These are phyloP conservation scores for Nyctanthes arbortristis DNA, from an alignment of 257 asterid genomes.

Conservation along the genomic window DNA sequence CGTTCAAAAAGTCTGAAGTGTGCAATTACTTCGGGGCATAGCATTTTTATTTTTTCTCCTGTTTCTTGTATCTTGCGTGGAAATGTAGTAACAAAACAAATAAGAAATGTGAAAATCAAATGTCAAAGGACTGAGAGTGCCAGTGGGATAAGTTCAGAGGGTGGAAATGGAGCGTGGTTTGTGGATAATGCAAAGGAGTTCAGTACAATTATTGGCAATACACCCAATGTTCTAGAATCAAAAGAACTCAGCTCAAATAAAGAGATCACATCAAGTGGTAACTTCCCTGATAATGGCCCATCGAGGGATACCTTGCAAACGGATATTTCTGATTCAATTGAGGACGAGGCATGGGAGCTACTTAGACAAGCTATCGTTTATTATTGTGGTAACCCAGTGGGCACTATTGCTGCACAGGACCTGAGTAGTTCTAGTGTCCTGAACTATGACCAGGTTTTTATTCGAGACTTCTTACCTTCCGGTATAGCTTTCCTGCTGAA, in stretches of 20 bases:
- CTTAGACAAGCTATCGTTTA: conserved; percentile 56
- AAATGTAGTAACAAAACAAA: conserved; percentile 24
- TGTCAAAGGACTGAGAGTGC: conserved; percentile 55
- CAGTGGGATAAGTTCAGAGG: conserved; percentile 44
- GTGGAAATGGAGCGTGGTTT: conserved; percentile 41
- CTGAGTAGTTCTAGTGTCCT: conserved; percentile 52
- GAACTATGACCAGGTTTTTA: conserved; percentile 74
- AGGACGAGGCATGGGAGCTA: conserved; percentile 72
- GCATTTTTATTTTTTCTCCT: conserved; percentile 20
- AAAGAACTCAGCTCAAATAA: conserved; percentile 30
- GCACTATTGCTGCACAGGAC: conserved; percentile 77
- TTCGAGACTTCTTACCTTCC: conserved; percentile 77
- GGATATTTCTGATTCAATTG: conserved; percentile 39
- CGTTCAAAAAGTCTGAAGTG: conserved; percentile 25
- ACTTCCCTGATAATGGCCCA: conserved; percentile 33
- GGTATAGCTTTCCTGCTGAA: conserved; percentile 73
- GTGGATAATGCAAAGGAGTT: conserved; percentile 38
- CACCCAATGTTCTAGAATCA: conserved; percentile 26
- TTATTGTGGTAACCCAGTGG: conserved; percentile 68
- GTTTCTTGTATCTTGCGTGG: conserved; percentile 16
- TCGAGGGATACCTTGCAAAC: conserved; percentile 26
- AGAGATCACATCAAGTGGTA: conserved; percentile 39
- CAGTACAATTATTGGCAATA: conserved; percentile 26
- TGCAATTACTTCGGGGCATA: no score
- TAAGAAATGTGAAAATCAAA: conserved; percentile 33